A percentile compares a stretch with the other conserved stretches of the same genome.
phyloP scores from a whole-genome alignment of 345 rosid genomes.

The Populus euphratica region DNA sequence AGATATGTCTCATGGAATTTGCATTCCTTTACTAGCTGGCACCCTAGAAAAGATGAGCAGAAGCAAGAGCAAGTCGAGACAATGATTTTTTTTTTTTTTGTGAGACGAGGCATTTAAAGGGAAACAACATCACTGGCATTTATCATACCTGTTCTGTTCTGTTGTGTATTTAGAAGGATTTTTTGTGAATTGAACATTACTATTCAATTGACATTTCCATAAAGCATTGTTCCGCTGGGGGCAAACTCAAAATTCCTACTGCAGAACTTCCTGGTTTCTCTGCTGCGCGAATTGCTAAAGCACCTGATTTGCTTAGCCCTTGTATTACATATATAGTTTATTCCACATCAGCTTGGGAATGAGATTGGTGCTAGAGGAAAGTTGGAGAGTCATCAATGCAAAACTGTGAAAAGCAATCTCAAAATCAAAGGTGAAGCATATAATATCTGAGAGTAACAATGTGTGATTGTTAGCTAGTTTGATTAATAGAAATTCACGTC shows the following conservation, averaged over 20 bases:
- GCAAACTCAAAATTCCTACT: background rate
- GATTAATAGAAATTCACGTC: no score
- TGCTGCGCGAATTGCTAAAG: background rate
- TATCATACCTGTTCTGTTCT: background rate
- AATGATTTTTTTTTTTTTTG: background rate
- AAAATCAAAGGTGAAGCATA: no score
- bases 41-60: conserved; percentile 36
- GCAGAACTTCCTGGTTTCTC: background rate
- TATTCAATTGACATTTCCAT: background rate
- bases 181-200: background rate
- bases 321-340: background rate
- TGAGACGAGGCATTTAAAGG: background rate
- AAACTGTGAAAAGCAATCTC: no score
- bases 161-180: background rate
- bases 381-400: background rate
- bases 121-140: background rate
- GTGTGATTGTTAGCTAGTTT: no score
- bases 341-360: background rate
- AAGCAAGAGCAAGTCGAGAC: conserved; percentile 28
- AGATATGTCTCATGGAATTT: conserved; percentile 38
- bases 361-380: background rate
- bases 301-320: background rate
- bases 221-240: background rate
- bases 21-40: conserved; percentile 43
- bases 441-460: no score